phyloP scores from a whole-genome alignment of 2,329 filamentous ascomycete species.

The Pyrenophora tritici-repentis region DNA sequence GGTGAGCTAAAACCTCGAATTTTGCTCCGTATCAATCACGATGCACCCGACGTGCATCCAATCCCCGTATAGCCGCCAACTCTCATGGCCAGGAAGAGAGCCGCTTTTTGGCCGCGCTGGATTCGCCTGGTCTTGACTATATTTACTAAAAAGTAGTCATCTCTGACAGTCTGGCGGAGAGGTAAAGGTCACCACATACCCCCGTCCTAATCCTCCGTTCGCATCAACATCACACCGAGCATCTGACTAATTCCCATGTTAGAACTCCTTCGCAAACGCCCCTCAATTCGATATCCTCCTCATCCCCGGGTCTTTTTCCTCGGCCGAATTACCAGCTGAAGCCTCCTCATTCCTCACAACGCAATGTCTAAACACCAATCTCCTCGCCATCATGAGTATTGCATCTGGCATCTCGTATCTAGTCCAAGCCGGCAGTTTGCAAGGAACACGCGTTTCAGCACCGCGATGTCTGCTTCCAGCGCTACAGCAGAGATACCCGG shows the following conservation, averaged over 20 bases:
- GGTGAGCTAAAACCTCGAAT: conserved; percentile 42
- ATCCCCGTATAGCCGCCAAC: conserved; percentile 24
- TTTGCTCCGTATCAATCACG: conserved; percentile 33
- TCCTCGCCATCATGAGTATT: conserved; percentile 39
- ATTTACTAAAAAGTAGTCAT: conserved; percentile 27
- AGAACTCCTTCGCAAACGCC: conserved; percentile 44
- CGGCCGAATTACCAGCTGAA: conserved; percentile 24
- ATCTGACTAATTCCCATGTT: conserved; percentile 20
- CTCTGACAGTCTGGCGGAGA: conserved; percentile 44
- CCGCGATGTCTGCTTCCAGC: conserved; percentile 31
- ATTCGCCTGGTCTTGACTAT: conserved; percentile 39
- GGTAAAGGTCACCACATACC: conserved; percentile 44
- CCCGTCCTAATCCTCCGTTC: conserved; percentile 15
- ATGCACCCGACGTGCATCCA: conserved; percentile 12
- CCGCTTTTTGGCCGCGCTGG: conserved; percentile 40
- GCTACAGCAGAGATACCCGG: conserved; percentile 36
- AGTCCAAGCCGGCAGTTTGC: conserved; percentile 34
- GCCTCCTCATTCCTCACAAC: conserved; percentile 34
- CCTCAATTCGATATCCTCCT: conserved; percentile 46
- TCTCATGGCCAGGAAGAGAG: conserved; percentile 35
- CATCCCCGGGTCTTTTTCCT: conserved; percentile 40
- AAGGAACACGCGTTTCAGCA: conserved; percentile 34
- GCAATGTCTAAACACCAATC: conserved; percentile 31
- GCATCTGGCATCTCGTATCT: conserved; percentile 40
- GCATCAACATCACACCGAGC: not conserved